Evolutionary conservation across 805 yeast genomes (phyloP).

Genomic region (Cyberlindnera mississippiensis): DNA sequence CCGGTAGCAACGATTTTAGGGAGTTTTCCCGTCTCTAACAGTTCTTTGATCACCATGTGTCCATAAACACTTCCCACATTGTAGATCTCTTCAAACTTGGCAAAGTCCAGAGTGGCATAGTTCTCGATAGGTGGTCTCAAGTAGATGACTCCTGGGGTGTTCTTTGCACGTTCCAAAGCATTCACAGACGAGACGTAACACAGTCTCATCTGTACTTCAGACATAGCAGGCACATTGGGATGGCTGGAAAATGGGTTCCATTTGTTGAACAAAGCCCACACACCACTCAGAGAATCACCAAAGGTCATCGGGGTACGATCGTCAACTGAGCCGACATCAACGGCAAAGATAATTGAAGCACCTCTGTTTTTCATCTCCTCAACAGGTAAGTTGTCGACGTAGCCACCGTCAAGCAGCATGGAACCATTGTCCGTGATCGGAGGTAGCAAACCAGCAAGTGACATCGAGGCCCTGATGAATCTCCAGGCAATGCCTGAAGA

Average conservation of each 20-base stretch:
- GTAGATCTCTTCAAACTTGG: conserved; percentile 85
- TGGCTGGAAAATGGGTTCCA: conserved; percentile 86
- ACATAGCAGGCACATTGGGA: conserved; percentile 90
- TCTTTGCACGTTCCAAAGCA: conserved; percentile 85
- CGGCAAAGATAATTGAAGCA: conserved; percentile 82
- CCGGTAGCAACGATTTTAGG: conserved; percentile 59
- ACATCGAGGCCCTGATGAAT: conserved; percentile 93
- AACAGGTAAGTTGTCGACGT: conserved; percentile 90
- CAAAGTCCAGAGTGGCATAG: conserved; percentile 89
- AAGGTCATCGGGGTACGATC: conserved; percentile 86
- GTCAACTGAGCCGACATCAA: conserved; percentile 94
- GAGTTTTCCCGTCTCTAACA: conserved; percentile 50
- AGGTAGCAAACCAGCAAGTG: conserved; percentile 89
- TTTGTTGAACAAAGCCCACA: conserved; percentile 83
- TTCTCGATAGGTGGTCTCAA: conserved; percentile 91
- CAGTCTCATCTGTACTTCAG: conserved; percentile 88
- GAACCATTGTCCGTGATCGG: conserved; percentile 85
- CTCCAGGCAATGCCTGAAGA: conserved; percentile 94
- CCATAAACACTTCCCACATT: conserved; percentile 78
- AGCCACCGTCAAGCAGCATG: conserved; percentile 95
- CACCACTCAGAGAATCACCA: conserved; percentile 90
- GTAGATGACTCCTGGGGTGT: conserved; percentile 78
- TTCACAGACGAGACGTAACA: conserved; percentile 95
- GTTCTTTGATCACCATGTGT: conserved; percentile 46
- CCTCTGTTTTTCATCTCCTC: conserved; percentile 88